These are phyloP conservation scores for Voacanga thouarsii DNA, from an alignment of 257 asterid species.

Conservation along the genomic window DNA sequence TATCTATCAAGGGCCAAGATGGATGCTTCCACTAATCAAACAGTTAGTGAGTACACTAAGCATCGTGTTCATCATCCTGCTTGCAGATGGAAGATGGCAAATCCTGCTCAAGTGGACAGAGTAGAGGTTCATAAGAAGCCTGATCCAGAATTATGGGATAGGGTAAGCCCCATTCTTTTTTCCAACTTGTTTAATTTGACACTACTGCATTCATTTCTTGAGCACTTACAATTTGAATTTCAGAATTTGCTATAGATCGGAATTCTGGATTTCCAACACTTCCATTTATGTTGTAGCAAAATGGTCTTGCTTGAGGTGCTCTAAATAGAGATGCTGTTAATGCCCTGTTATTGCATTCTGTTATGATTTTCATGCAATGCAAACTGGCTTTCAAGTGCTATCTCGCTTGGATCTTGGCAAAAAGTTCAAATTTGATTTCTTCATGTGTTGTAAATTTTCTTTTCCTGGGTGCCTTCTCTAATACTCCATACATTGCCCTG, in stretches of 20 bases:
- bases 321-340: neutral
- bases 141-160: slow-evolving; percentile 68
- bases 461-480: neutral
- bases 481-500: neutral
- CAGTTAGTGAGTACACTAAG: slow-evolving; percentile 44
- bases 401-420: neutral
- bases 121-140: slow-evolving; percentile 60
- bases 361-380: neutral
- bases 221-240: neutral
- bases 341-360: neutral
- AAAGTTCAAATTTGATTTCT: neutral
- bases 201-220: neutral
- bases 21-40: slow-evolving; percentile 33
- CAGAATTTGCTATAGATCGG: neutral
- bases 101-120: slow-evolving; percentile 46
- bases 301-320: neutral
- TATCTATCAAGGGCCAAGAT: slow-evolving; percentile 48
- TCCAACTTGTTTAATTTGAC: neutral
- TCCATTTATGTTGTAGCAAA: too few species aligned
- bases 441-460: neutral
- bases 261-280: neutral
- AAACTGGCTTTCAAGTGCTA: neutral
- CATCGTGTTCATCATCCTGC: slow-evolving; percentile 46
- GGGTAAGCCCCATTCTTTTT: slow-evolving; percentile 37
- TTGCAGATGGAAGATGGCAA: slow-evolving; percentile 65